Evolutionary conservation across 352 stramenopile genomes (phyloP), one percentile per base, ranked within the genome.

Genomic region (Globisporangium acanthophoron): DNA sequence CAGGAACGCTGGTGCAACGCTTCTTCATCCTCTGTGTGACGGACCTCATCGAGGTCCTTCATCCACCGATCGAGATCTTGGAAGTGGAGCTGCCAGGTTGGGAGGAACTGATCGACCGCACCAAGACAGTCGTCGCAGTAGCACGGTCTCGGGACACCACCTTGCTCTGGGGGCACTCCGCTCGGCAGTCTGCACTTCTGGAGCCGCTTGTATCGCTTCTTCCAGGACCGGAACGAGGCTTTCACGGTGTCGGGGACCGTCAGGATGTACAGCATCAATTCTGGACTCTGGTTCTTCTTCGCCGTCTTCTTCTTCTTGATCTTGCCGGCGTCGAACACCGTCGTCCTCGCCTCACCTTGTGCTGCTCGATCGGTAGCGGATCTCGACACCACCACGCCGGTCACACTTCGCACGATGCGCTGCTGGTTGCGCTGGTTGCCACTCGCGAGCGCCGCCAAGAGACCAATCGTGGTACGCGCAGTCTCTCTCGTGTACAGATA

Each of bases 61-160:
- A 41, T 60, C 78, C 76, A 85, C 20, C 69, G 70, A 18, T 57
- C 66, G 16, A 88, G 67, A 57, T 87, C 76, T 11, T 69, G 60
- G 21, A 80, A 85, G 65, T 87, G 78, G 16, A 78, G 62, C 20
- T 70, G 64, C 78, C 76, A 88, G 9, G 76, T 82, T 8, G 74
- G 55, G 0, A 84, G 52, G 39, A 84, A 65, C 49, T 88, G 74
- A 16, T 73, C 61, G 0, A 59, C 47, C 13, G 18, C 40, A 7
- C 78, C 74, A 12, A 85, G 61, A 45, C 78, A 88, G 35, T 67
- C 56, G n/a, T 88, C 67, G 44, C 78, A 84, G 35, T 76, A 71
- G 39, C 76, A 87, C 8, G 76, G 58, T 40, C 65, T 71, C 6
- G 78, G 72, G 6, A 84, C 63, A 0, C 74, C 74, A 16, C 83